These are phyloP conservation scores for Aspergillus jensenii DNA, from an alignment of 2,329 filamentous ascomycete species.

Conservation along the genomic window DNA sequence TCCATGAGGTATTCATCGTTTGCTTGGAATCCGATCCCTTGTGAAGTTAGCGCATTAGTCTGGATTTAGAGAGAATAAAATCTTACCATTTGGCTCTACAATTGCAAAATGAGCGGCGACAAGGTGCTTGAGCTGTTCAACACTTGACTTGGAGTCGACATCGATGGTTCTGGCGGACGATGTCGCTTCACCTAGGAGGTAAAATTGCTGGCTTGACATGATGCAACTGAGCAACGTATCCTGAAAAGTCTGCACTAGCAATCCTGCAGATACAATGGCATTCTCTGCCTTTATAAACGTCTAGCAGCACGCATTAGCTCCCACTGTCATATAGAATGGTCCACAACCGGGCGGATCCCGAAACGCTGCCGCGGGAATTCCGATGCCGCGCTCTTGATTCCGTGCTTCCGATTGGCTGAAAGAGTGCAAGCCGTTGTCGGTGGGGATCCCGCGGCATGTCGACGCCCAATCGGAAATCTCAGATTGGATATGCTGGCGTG, in stretches of 20 bases:
- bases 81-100: conserved; percentile 26
- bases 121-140: conserved; percentile 21
- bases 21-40: conserved; percentile 24
- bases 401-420: not conserved
- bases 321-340: no score
- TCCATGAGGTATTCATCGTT: conserved; percentile 13
- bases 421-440: not conserved
- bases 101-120: conserved; percentile 32
- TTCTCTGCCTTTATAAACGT: not conserved
- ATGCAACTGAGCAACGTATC: no score
- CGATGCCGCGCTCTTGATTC: not conserved
- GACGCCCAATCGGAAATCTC: not conserved
- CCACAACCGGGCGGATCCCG: not conserved
- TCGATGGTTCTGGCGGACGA: conserved; percentile 22
- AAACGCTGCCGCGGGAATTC: not conserved
- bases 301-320: not conserved
- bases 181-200: conserved; percentile 20
- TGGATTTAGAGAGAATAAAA: no score
- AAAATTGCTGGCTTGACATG: conserved; percentile 1
- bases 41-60: not conserved
- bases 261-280: not conserved
- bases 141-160: conserved; percentile 19
- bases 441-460: no score
- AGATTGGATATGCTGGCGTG: not conserved
- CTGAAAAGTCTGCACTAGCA: no score